These are phyloP conservation scores for Nitzschia sp. DNA, from an alignment of 108 stramenopile genomes.

Conservation along the genomic window DNA sequence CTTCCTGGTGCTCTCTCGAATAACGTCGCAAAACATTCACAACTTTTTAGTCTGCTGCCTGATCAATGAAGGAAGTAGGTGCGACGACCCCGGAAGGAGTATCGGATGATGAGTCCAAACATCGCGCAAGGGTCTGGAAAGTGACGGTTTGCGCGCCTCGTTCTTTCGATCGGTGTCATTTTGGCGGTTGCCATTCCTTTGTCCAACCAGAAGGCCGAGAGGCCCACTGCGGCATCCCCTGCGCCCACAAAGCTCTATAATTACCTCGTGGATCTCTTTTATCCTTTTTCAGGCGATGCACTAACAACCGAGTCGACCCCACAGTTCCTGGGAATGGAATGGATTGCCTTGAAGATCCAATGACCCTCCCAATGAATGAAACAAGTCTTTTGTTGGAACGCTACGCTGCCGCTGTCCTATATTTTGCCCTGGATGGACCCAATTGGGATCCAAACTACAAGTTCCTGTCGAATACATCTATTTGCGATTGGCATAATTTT, in stretches of 20 bases:
- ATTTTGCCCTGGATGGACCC: background rate
- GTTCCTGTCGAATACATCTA: background rate
- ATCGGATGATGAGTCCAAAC: slow-evolving; percentile 8
- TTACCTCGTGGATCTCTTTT: slow-evolving; percentile 5
- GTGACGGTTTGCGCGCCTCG: background rate
- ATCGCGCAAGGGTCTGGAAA: slow-evolving; percentile 1
- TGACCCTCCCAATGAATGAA: background rate
- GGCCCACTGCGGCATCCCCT: background rate
- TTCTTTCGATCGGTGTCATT: slow-evolving; percentile 2
- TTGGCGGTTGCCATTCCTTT: slow-evolving; percentile 1
- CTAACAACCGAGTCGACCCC: background rate
- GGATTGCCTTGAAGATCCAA: slow-evolving; percentile 13
- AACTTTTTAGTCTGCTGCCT: too few relatives aligned
- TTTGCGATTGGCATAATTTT: slow-evolving; percentile 19
- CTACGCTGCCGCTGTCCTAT: slow-evolving; percentile 2
- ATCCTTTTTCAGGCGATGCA: slow-evolving; percentile 7
- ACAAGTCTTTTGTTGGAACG: background rate
- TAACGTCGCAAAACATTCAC: too few relatives aligned
- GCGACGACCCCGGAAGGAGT: slow-evolving; percentile 11
- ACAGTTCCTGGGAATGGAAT: slow-evolving; percentile 15
- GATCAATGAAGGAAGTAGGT: slow-evolving; percentile 2
- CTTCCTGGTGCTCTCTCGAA: too few relatives aligned
- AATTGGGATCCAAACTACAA: background rate
- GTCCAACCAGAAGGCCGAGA: background rate
- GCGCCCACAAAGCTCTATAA: slow-evolving; percentile 1